Conservation (phyloP, 2,329 filamentous ascomycete genomes). For the Fusarium albosuccineum region DNA sequence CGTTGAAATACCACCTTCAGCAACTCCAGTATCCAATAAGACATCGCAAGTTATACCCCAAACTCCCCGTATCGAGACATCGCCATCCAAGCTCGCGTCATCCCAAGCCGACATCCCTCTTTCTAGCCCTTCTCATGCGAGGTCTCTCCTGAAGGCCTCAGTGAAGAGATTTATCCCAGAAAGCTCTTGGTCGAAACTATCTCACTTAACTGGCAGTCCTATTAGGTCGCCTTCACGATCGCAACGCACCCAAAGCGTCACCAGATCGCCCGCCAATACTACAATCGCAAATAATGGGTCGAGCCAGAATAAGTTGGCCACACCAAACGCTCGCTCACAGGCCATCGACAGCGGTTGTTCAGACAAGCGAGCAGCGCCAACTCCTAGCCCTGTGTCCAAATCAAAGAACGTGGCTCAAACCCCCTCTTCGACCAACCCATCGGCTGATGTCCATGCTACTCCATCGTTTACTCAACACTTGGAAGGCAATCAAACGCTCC, state of each 20-base stretch:
- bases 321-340: background rate
- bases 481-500: background rate
- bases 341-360: background rate
- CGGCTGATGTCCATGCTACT: background rate
- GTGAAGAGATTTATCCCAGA: slow-evolving; percentile 42
- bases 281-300: background rate
- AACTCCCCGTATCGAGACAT: background rate
- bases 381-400: background rate
- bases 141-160: slow-evolving; percentile 41
- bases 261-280: background rate
- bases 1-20: background rate
- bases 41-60: background rate
- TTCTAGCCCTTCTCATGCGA: slow-evolving; percentile 13
- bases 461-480: background rate
- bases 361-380: background rate
- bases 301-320: background rate
- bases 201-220: slow-evolving; percentile 18
- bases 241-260: background rate
- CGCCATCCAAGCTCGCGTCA: background rate
- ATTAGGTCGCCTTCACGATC: slow-evolving; percentile 4
- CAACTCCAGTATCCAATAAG: slow-evolving; percentile 5
- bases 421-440: background rate
- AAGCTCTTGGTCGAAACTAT: slow-evolving; percentile 43
- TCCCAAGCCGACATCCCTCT: background rate
- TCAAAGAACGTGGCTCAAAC: background rate